Conservation (phyloP, 2,329 filamentous ascomycete genomes). For the Camillea tinctor region DNA sequence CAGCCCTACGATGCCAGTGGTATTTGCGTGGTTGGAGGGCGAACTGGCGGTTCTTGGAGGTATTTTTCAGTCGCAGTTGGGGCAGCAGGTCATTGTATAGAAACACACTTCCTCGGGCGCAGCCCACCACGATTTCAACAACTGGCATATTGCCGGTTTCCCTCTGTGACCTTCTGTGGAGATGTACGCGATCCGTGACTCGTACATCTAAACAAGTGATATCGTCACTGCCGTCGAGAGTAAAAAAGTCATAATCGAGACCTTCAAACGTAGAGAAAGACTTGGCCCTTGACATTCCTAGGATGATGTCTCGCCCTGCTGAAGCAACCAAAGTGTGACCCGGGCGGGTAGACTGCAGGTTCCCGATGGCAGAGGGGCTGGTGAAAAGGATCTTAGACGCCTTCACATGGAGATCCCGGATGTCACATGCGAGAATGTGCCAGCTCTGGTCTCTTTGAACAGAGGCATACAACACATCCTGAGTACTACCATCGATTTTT, state of each 20-base stretch:
- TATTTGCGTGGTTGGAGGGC: slow-evolving; percentile 62
- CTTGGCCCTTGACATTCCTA: slow-evolving; percentile 51
- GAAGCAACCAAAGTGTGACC: slow-evolving; percentile 60
- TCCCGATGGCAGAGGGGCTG: slow-evolving; percentile 41
- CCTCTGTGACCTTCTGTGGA: slow-evolving; percentile 32
- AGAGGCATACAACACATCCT: slow-evolving; percentile 49
- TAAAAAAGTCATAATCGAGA: slow-evolving; percentile 55
- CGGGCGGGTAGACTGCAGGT: slow-evolving; percentile 49
- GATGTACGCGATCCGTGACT: slow-evolving; percentile 32
- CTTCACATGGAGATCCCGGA: slow-evolving; percentile 28
- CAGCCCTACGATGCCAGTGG: slow-evolving; percentile 88
- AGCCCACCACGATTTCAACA: slow-evolving; percentile 77
- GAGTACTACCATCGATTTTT: slow-evolving; percentile 31
- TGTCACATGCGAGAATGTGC: slow-evolving; percentile 48
- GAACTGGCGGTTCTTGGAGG: slow-evolving; percentile 41
- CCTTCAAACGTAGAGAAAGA: slow-evolving; percentile 36
- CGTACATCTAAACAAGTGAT: slow-evolving; percentile 68
- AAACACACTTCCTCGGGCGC: slow-evolving; percentile 72
- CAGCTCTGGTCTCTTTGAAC: slow-evolving; percentile 41
- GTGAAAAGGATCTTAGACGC: slow-evolving; percentile 37
- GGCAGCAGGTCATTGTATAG: slow-evolving; percentile 75
- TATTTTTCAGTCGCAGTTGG: slow-evolving; percentile 49
- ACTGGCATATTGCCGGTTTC: slow-evolving; percentile 34
- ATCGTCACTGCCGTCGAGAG: slow-evolving; percentile 59
- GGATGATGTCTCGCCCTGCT: slow-evolving; percentile 52